These are phyloP conservation scores for Gloeopeniophorella convolvens DNA, from an alignment of 768 basidiomycete genomes.

Conservation along the genomic window DNA sequence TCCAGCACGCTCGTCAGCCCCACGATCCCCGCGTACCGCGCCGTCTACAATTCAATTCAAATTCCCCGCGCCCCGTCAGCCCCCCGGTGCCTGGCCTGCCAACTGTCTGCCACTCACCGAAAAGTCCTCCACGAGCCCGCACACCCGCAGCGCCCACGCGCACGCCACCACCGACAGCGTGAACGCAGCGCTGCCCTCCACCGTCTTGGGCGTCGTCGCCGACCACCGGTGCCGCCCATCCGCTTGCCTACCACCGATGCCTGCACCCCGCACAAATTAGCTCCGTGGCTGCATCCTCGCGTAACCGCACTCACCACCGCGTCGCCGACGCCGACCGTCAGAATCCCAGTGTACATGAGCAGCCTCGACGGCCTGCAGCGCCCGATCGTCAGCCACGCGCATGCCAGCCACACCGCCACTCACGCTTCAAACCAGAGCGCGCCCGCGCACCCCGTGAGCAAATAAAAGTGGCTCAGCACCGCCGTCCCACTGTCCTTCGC, in stretches of 20 bases:
- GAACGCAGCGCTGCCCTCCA: slow-evolving; percentile 89
- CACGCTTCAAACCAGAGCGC: slow-evolving; percentile 94
- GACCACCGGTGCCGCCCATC: slow-evolving; percentile 77
- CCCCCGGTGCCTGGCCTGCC: too few relatives aligned
- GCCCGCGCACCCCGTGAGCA: slow-evolving; percentile 91
- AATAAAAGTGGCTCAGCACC: slow-evolving; percentile 95
- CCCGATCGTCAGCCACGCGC: slow-evolving; percentile 3
- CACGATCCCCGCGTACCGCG: slow-evolving; percentile 58
- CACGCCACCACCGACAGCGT: slow-evolving; percentile 58
- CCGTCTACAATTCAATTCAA: slow-evolving; percentile 37
- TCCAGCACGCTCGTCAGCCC: slow-evolving; percentile 71
- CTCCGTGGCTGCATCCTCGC: background rate
- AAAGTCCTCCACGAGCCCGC: slow-evolving; percentile 66
- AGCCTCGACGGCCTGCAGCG: slow-evolving; percentile 40
- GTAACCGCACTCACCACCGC: slow-evolving; percentile 57
- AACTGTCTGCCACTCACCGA: slow-evolving; percentile 70
- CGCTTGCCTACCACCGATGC: slow-evolving; percentile 91
- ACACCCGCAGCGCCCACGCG: slow-evolving; percentile 63
- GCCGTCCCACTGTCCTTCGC: slow-evolving; percentile 92
- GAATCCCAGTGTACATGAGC: slow-evolving; percentile 74
- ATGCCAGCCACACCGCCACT: slow-evolving; percentile 28
- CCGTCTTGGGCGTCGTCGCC: slow-evolving; percentile 73
- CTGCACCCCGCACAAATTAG: slow-evolving; percentile 32
- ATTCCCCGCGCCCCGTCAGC: too few relatives aligned
- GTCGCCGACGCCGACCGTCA: slow-evolving; percentile 89